phyloP scores from a whole-genome alignment of 1,284 basidiomycete genomes.

The Moesziomyces sp. region DNA sequence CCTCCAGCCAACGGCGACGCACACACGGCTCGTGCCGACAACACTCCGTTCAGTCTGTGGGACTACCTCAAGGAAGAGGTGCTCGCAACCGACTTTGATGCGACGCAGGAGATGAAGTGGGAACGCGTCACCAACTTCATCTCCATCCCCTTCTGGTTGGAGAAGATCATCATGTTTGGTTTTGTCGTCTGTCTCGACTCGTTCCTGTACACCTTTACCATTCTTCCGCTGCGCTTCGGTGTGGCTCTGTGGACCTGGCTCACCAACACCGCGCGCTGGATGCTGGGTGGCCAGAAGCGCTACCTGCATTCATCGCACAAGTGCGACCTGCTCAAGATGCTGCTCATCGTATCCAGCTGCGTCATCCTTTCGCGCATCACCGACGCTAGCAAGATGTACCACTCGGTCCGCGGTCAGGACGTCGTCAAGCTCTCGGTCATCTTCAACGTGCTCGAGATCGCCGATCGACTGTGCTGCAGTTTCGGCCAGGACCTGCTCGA shows the following conservation, averaged over 20 bases:
- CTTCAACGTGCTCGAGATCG: constrained; percentile 89
- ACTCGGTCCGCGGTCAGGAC: constrained; percentile 92
- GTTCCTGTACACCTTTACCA: constrained; percentile 97
- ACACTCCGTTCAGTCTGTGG: constrained; percentile 76
- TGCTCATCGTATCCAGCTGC: constrained; percentile 82
- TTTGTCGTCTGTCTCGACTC: constrained; percentile 94
- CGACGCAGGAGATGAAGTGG: constrained; percentile 91
- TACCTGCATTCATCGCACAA: constrained; percentile 76
- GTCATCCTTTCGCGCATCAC: constrained; percentile 82
- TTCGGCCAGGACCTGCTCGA: constrained; percentile 98
- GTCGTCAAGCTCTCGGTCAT: constrained; percentile 95
- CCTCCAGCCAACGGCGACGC: background rate
- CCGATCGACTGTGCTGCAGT: constrained; percentile 91
- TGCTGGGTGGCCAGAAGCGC: constrained; percentile 42
- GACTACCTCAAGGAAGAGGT: constrained; percentile 85
- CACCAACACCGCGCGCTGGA: constrained; percentile 49
- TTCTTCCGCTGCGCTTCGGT: constrained; percentile 83
- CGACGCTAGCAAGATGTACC: constrained; percentile 98
- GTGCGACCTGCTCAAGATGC: constrained; percentile 84
- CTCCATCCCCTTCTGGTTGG: constrained; percentile 88
- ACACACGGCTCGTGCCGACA: constrained; percentile 4
- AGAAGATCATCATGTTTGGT: constrained; percentile 95
- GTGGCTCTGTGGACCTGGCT: constrained; percentile 60
- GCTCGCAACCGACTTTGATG: constrained; percentile 88
- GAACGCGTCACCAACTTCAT: constrained; percentile 98